Evolutionary conservation across 2,329 filamentous ascomycete genomes (phyloP), one percentile per base, ranked within the genome.

Genomic region (Thielaviopsis populi): DNA sequence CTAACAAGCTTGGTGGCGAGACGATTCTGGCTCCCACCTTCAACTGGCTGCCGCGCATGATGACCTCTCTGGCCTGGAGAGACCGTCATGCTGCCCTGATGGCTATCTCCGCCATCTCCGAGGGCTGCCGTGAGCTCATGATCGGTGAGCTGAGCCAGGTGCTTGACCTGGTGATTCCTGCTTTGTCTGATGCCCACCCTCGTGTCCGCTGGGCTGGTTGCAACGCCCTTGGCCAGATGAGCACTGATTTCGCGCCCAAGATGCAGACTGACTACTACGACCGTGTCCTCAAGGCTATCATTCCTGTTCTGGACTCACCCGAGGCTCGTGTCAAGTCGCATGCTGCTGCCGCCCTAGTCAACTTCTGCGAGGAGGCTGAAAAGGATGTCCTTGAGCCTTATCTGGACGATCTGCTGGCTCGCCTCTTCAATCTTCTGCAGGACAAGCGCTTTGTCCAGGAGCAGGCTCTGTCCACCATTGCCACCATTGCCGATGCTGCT

Each of bases 141-240:
- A 82, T 96, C 68, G 88, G 88, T 50, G 94, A 99, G 74, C 80
- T 99, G 3, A 89, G 91, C 73, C 91, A 96, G 72, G 92, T 99
- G 24, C 80, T 99, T 59, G 90, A 95, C 68, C 81, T 99, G 64
- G 92, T 99, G n/a, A 84, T 96, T 60, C 94, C 94, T 17, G 88
- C 92, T 42, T 80, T 99, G 42, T 85, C 87, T 70, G 92, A 99
- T 72, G 82, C 88, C 46, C 94, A 99, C 72, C 89, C 94, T 48
- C 89, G 94, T 72, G 94, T 99, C 63, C 87, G 92, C 70, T 99
- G 95, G 86, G 94, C 94, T 62, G 94, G 91, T 41, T 99, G 94
- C 78, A 97, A 99, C 72, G 94, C 94, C 50, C 82, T 99, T n/a
- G 94, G 94, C 33, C 94, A 99, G 75, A 99, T 99, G 94, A 97